These are phyloP conservation scores for Calycina herbarum DNA, from an alignment of 2,329 filamentous ascomycete genomes.

Conservation along the genomic window DNA sequence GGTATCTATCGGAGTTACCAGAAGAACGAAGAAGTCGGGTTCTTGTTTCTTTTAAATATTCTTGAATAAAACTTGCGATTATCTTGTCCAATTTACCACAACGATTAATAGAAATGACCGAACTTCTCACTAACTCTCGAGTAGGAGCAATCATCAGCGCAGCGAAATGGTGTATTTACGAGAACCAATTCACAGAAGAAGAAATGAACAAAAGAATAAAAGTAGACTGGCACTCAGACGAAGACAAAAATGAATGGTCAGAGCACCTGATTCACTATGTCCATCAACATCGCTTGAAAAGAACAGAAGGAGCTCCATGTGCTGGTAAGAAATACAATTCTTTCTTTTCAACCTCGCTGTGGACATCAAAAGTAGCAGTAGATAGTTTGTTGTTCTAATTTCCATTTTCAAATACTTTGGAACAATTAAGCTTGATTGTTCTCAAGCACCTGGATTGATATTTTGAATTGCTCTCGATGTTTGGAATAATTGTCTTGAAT, in stretches of 20 bases:
- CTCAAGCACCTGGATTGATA: too few relatives aligned
- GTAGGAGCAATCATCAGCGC: conserved; percentile 22
- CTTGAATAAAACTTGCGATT: too few relatives aligned
- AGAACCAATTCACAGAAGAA: conserved; percentile 17
- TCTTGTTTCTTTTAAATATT: too few relatives aligned
- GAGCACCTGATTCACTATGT: conserved; percentile 20
- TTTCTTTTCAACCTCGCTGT: background rate
- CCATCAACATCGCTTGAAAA: conserved; percentile 17
- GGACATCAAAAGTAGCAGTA: too few relatives aligned
- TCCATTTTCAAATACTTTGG: too few relatives aligned
- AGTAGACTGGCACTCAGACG: conserved; percentile 25
- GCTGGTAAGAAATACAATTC: conserved; percentile 17
- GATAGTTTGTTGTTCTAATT: too few relatives aligned
- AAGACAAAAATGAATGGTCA: conserved; percentile 23
- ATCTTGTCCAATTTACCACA: too few relatives aligned
- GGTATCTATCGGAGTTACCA: too few relatives aligned
- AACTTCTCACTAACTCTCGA: background rate
- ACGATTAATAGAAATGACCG: background rate
- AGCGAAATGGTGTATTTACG: conserved; percentile 24
- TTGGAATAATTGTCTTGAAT: too few relatives aligned
- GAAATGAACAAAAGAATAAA: conserved; percentile 18
- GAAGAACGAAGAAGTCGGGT: too few relatives aligned
- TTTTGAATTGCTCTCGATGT: too few relatives aligned
- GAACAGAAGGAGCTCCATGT: conserved; percentile 20
- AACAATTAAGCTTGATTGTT: too few relatives aligned